Conservation (phyloP, 371 early-diverging fungal genomes). For the Mucor plumbeus region DNA sequence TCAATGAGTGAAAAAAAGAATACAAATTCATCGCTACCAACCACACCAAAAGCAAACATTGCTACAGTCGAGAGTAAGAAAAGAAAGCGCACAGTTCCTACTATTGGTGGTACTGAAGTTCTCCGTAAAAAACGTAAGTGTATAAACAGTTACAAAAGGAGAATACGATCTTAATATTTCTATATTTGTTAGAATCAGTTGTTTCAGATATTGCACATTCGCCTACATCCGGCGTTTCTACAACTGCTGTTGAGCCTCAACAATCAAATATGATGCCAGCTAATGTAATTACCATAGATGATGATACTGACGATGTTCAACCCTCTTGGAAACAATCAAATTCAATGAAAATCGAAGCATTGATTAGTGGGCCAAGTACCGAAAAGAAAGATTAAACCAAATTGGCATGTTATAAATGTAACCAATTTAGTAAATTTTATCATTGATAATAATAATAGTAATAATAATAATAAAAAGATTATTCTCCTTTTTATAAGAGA, state of each 20-base stretch:
- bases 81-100: conserved; percentile 2
- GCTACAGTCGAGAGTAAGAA: not conserved
- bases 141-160: not conserved
- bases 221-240: not conserved
- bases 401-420: not conserved
- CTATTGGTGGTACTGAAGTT: not conserved
- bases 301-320: conserved; percentile 10
- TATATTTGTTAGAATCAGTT: not conserved
- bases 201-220: not conserved
- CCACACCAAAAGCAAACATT: not conserved
- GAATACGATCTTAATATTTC: not conserved
- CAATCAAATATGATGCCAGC: not conserved
- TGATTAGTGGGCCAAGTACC: conserved; percentile 26
- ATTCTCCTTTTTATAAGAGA: not conserved
- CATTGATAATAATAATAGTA: not conserved
- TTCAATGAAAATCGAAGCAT: conserved; percentile 40
- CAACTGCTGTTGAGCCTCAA: not conserved
- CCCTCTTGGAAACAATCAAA: conserved; percentile 19
- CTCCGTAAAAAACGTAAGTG: conserved; percentile 18
- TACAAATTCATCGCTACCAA: not conserved
- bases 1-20: conserved; percentile 8
- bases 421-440: conserved; percentile 1
- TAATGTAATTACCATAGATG: conserved; percentile 18
- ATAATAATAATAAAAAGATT: not conserved
- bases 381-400: conserved; percentile 3